phyloP scores from a whole-genome alignment of 768 basidiomycete genomes.

The Termitomyces sp. region DNA sequence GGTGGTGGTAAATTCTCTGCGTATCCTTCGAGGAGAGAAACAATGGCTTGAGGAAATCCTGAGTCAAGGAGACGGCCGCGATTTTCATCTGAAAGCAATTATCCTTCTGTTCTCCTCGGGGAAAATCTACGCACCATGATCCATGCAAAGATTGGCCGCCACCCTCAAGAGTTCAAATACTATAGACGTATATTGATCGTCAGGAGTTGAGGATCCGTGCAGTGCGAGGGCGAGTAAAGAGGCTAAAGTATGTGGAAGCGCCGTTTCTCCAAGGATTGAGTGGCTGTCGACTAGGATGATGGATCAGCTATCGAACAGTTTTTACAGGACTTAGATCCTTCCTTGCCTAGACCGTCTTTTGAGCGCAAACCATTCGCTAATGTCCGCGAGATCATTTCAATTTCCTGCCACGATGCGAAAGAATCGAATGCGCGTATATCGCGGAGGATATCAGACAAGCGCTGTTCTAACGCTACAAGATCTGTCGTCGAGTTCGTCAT shows the following conservation, averaged over 20 bases:
- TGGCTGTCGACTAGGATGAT: constrained; percentile 58
- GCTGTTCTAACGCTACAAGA: constrained; percentile 27
- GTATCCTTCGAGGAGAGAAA: constrained; percentile 67
- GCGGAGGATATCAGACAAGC: constrained; percentile 20
- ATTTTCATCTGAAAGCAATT: constrained; percentile 56
- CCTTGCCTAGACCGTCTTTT: constrained; percentile 46
- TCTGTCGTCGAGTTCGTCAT: constrained; percentile 23
- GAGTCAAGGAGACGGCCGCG: constrained; percentile 65
- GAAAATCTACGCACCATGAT: constrained; percentile 52
- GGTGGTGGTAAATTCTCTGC: constrained; percentile 38
- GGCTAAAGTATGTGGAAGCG: constrained; percentile 60
- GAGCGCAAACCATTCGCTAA: constrained; percentile 61
- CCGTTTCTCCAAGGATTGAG: constrained; percentile 57
- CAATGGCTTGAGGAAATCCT: constrained; percentile 59
- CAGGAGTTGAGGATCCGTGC: constrained; percentile 40
- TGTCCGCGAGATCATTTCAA: constrained; percentile 45
- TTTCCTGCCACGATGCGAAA: constrained; percentile 40
- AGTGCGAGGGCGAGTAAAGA: constrained; percentile 54
- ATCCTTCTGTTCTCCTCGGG: background rate
- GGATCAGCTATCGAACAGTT: background rate
- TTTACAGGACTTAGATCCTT: background rate
- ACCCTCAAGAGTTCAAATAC: constrained; percentile 71
- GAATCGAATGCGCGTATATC: constrained; percentile 28
- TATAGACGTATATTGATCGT: constrained; percentile 38
- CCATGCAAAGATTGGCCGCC: constrained; percentile 79